Evolutionary conservation across 1,139 yeast species (phyloP).

Genomic region (Taiozyma sp.): DNA sequence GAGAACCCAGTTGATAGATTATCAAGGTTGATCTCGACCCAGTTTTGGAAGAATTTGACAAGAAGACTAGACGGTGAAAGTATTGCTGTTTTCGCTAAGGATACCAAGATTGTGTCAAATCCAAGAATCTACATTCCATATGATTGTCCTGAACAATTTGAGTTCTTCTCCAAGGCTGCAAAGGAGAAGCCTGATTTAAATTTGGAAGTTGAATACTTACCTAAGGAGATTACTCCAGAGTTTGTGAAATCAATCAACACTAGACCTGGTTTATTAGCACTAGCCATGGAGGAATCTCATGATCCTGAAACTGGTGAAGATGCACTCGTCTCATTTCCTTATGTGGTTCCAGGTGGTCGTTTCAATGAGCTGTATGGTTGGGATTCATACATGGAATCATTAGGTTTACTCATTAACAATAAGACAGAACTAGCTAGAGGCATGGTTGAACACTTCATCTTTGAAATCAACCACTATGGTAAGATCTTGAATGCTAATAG

Average conservation of each 20-base stretch:
- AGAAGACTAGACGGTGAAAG: slow-evolving; percentile 62
- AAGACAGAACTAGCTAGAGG: slow-evolving; percentile 73
- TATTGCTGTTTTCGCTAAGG: slow-evolving; percentile 67
- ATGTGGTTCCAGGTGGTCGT: slow-evolving; percentile 96
- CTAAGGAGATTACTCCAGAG: slow-evolving; percentile 54
- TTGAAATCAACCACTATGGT: slow-evolving; percentile 87
- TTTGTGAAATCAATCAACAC: slow-evolving; percentile 74
- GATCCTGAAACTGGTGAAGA: slow-evolving; percentile 45
- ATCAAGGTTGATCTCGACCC: slow-evolving; percentile 66
- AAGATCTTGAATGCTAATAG: slow-evolving; percentile 93
- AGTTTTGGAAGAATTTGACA: slow-evolving; percentile 81
- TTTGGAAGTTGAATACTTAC: slow-evolving; percentile 74
- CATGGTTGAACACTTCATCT: slow-evolving; percentile 89
- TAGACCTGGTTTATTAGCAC: slow-evolving; percentile 82
- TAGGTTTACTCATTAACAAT: slow-evolving; percentile 74
- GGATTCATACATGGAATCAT: slow-evolving; percentile 93
- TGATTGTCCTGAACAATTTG: slow-evolving; percentile 66
- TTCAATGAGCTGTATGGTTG: slow-evolving; percentile 96
- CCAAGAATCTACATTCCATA: slow-evolving; percentile 81
- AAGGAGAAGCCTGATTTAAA: slow-evolving; percentile 49
- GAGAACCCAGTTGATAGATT: slow-evolving; percentile 87
- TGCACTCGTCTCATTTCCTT: slow-evolving; percentile 67
- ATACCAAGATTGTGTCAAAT: slow-evolving; percentile 70
- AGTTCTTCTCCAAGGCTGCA: slow-evolving; percentile 58
- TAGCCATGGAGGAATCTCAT: slow-evolving; percentile 55